Evolutionary conservation across 2,329 filamentous ascomycete species (phyloP), one percentile per base, ranked within the genome.

Genomic region (Phialemoniopsis sp.): DNA sequence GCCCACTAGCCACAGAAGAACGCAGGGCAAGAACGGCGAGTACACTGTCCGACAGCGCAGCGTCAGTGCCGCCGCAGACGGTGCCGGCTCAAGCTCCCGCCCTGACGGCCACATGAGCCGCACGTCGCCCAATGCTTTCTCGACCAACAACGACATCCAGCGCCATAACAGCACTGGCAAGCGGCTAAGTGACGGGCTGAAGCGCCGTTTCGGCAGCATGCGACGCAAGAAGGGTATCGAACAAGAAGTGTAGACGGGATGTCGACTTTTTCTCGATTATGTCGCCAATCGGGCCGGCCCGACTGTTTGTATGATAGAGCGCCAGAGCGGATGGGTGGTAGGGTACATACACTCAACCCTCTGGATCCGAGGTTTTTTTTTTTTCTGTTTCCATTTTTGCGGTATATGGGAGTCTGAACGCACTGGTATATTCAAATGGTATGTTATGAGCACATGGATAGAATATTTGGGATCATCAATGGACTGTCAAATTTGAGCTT

Each of bases 141-240:
- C 51, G 8, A 50, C 49, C 34, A 47, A 46, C 18, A 45, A 47
- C 18, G 56, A 56, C 4, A 39, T 67, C 8, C 53, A 52, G 13
- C 60, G 69, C 28, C 63, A 62, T 37, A 60, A 63, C 49, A 68
- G 63, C 1, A 66, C 67, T 0, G 64, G 70, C 21, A 67, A 66
- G 42, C 58, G 60, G 21, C 38, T 78, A 8, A 60, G 68, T 12
- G 70, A 76, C 19, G 74, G 72, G 3, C 48, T 81, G 32, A 78
- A 72, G 62, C 62, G 66, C 32, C 66, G 74, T 13, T 66, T 80
- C 38, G 75, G 73, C 18, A 76, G 71, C 49, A 51, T 80, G 38
- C 64, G 72, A 34, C 62, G 63, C 38, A 72, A 65, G 58, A 69
- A 63, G 46, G 54, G 52, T 37, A 26, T 26, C 10, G 21, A 26